Conservation (phyloP, 164 flowering plant species). For the Vitis vinifera region DNA sequence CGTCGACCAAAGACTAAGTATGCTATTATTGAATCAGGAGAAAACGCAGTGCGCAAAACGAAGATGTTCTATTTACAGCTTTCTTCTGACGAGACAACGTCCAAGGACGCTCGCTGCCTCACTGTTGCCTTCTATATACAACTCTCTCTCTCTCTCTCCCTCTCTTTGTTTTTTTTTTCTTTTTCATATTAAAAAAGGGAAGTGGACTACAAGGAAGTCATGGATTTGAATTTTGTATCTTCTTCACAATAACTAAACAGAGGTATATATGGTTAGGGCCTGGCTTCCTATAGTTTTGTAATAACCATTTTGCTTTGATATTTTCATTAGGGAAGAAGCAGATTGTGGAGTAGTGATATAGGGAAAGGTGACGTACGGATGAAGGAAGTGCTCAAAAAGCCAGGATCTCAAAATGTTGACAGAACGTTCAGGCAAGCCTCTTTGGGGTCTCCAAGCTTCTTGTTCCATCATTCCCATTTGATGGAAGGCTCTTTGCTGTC, state of each 20-base stretch:
- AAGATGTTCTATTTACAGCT: constrained; percentile 21
- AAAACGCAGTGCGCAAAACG: constrained; percentile 2
- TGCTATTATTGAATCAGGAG: constrained; percentile 1
- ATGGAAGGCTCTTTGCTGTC: constrained; percentile 86
- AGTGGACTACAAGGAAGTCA: not conserved
- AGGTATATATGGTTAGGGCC: too few relatives aligned
- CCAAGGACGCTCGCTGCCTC: constrained; percentile 16
- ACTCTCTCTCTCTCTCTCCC: too few relatives aligned
- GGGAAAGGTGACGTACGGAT: constrained; percentile 74
- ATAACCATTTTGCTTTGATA: too few relatives aligned
- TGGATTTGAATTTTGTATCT: not conserved
- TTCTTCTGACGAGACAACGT: constrained; percentile 22
- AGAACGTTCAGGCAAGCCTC: constrained; percentile 94
- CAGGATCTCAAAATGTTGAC: constrained; percentile 93
- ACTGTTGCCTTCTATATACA: constrained; percentile 7
- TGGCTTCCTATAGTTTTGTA: too few relatives aligned
- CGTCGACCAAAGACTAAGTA: not conserved
- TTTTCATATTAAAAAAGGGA: not conserved
- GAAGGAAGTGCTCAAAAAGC: constrained; percentile 99
- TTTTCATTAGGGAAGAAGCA: too few relatives aligned
- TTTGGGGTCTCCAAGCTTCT: constrained; percentile 98
- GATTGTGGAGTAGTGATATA: not conserved
- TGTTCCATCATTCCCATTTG: constrained; percentile 97
- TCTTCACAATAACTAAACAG: too few relatives aligned
- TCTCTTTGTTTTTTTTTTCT: too few relatives aligned